Evolutionary conservation across 2,329 filamentous ascomycete genomes (phyloP).

Genomic region (Salinomyces thailandicus): DNA sequence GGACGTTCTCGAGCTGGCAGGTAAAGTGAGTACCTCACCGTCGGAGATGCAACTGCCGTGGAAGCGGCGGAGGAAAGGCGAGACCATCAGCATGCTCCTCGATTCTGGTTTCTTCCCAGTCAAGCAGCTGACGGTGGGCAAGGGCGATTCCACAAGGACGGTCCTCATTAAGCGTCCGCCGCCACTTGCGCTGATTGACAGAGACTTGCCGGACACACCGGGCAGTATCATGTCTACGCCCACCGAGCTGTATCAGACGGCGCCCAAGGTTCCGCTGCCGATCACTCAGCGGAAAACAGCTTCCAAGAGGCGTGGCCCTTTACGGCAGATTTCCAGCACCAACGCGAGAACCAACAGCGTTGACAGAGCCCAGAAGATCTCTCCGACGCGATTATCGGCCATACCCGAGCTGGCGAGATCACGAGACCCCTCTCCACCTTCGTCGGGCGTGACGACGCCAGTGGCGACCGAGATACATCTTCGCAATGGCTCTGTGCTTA

Average conservation of each 20-base stretch:
- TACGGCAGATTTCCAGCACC: slow-evolving; percentile 14
- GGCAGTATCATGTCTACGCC: slow-evolving; percentile 13
- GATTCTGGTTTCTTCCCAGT: slow-evolving; percentile 21
- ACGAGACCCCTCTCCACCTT: slow-evolving; percentile 7
- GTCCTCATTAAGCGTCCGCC: slow-evolving; percentile 14
- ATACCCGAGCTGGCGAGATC: slow-evolving; percentile 12
- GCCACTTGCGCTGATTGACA: slow-evolving; percentile 15
- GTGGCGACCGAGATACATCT: slow-evolving; percentile 23
- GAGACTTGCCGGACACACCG: slow-evolving; percentile 16
- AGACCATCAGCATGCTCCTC: slow-evolving; percentile 24
- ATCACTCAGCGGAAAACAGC: slow-evolving; percentile 5
- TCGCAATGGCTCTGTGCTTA: slow-evolving; percentile 25
- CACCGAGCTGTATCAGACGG: slow-evolving; percentile 13
- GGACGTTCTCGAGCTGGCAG: not conserved
- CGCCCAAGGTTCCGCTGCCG: slow-evolving; percentile 2
- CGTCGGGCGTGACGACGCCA: slow-evolving; percentile 13
- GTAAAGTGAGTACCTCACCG: not conserved
- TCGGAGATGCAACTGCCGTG: slow-evolving; percentile 1
- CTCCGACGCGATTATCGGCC: slow-evolving; percentile 12
- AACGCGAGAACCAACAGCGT: slow-evolving; percentile 7
- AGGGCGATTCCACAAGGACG: slow-evolving; percentile 2
- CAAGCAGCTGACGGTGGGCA: not conserved
- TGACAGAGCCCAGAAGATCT: slow-evolving; percentile 5
- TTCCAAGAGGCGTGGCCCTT: slow-evolving; percentile 11
- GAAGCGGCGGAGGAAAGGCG: slow-evolving; percentile 13